phyloP scores from a whole-genome alignment of 2,329 filamentous ascomycete genomes.

The Coniella lustricola region DNA sequence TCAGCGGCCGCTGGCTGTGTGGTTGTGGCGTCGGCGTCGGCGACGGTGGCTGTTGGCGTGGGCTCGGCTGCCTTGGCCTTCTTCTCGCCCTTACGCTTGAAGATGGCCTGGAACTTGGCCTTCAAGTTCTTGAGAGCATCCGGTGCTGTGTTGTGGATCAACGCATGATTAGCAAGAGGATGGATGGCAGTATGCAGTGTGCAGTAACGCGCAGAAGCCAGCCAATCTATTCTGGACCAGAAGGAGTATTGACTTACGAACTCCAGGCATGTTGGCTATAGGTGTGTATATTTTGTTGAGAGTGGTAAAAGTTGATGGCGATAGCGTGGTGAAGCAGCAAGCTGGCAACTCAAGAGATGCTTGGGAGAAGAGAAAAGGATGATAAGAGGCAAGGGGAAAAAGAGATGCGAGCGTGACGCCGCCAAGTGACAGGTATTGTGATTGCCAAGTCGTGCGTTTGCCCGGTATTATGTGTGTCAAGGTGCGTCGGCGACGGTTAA shows the following conservation, averaged over 20 bases:
- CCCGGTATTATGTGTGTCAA: too few relatives aligned
- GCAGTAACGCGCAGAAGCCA: too few relatives aligned
- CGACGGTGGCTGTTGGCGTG: conserved; percentile 22
- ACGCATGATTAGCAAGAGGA: not conserved
- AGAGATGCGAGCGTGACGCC: not conserved
- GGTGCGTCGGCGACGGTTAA: too few relatives aligned
- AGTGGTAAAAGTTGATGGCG: not conserved
- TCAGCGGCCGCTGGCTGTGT: conserved; percentile 24
- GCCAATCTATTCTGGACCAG: too few relatives aligned
- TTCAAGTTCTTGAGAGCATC: conserved; percentile 48
- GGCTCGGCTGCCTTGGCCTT: conserved; percentile 15
- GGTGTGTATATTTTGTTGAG: not conserved
- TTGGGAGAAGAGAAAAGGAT: not conserved
- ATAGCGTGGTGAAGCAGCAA: not conserved
- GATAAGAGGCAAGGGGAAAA: not conserved
- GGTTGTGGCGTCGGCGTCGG: conserved; percentile 21
- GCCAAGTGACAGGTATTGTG: too few relatives aligned
- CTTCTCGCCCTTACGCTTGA: conserved; percentile 42
- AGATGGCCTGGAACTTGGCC: conserved; percentile 47
- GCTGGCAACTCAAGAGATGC: not conserved
- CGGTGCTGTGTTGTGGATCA: conserved; percentile 29
- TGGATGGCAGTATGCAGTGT: not conserved
- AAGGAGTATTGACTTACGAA: conserved; percentile 36
- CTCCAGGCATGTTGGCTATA: conserved; percentile 41
- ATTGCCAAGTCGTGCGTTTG: too few relatives aligned